Percentiles rank a stretch among this genome's conserved stretches.
Evolutionary conservation across 1,284 basidiomycete species (phyloP).

Genomic region (Wolfiporia cocos): DNA sequence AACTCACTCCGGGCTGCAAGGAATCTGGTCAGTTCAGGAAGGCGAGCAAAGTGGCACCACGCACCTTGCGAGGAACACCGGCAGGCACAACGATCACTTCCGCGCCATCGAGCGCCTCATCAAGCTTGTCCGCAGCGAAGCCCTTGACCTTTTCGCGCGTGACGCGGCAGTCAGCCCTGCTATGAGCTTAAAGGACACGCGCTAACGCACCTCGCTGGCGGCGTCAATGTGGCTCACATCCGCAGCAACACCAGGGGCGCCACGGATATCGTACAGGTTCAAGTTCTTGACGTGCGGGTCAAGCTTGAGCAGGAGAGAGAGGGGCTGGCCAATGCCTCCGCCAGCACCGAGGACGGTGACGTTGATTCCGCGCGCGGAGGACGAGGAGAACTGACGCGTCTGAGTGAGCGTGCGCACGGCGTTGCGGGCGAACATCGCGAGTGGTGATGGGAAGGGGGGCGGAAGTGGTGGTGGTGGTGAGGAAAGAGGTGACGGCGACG

Average conservation of each 20-base stretch:
- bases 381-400: constrained; percentile 75
- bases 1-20: constrained; percentile 66
- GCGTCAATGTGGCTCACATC: constrained; percentile 95
- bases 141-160: constrained; percentile 66
- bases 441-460: constrained; percentile 5
- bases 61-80: constrained; percentile 92
- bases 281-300: constrained; percentile 78
- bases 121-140: constrained; percentile 80
- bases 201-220: constrained; percentile 61
- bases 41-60: constrained; percentile 17
- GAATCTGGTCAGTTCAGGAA: constrained; percentile 20
- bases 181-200: constrained; percentile 1
- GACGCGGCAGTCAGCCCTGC: constrained; percentile 3
- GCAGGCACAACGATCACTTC: constrained; percentile 96
- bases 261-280: constrained; percentile 88
- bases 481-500: constrained; percentile 9
- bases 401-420: constrained; percentile 42
- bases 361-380: constrained; percentile 66
- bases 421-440: constrained; percentile 46
- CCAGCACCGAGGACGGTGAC: constrained; percentile 90
- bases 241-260: constrained; percentile 88
- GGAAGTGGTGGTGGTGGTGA: constrained; percentile 6
- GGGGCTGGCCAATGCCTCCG: constrained; percentile 90
- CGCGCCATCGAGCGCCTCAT: constrained; percentile 79
- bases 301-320: constrained; percentile 84